Evolutionary conservation across 441 rosid species (phyloP).

Genomic region (Theobroma grandiflorum): DNA sequence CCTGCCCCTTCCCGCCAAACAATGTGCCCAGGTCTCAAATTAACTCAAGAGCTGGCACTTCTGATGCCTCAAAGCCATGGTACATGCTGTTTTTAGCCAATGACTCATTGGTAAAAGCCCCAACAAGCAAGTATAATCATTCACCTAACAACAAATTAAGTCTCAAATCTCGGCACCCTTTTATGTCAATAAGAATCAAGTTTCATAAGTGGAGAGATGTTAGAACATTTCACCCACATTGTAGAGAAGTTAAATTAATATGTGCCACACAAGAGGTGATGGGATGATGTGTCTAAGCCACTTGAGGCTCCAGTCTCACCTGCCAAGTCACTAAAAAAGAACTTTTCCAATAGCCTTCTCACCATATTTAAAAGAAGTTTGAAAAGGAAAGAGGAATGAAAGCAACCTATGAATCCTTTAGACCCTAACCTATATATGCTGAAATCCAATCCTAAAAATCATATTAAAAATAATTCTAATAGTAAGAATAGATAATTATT

Average conservation of each 20-base stretch:
- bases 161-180: not conserved
- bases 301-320: not conserved
- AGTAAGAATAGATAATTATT: not conserved
- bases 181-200: not conserved
- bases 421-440: not conserved
- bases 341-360: slow-evolving; percentile 9
- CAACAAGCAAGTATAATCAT: not conserved
- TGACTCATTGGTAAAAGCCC: not conserved
- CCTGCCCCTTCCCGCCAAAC: no score
- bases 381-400: slow-evolving; percentile 2
- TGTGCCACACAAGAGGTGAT: not conserved
- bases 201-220: not conserved
- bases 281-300: not conserved
- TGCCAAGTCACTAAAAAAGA: slow-evolving; percentile 17
- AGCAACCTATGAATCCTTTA: not conserved
- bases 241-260: not conserved
- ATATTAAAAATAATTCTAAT: not conserved
- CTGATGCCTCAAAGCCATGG: not conserved
- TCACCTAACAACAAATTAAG: not conserved
- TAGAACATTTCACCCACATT: not conserved
- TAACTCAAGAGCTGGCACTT: not conserved
- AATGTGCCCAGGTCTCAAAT: not conserved
- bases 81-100: not conserved
- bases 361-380: not conserved
- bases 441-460: not conserved